Evolutionary conservation across 2,329 filamentous ascomycete species (phyloP), one percentile per base, ranked within the genome.

Genomic region (Xylaria sp.): DNA sequence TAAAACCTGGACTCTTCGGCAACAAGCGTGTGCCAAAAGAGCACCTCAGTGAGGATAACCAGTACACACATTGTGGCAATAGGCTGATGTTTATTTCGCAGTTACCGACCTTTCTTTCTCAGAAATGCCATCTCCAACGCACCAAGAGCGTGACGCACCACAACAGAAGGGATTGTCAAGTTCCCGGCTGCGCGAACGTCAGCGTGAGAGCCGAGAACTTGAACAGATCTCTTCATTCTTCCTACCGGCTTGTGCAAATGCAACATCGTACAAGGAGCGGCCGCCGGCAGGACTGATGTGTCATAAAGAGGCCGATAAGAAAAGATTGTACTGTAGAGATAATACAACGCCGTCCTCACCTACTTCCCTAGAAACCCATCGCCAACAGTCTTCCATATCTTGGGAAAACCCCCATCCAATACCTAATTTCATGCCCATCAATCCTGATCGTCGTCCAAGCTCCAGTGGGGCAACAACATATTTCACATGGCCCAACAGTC

Each of bases 71-170:
- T 20, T 43, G 20, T 52, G 18, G 25, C n/a, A 58, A n/a, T 43
- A 34, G n/a, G 28, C 53, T 68, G 55, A 67, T 39, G 28, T 36
- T 18, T 57, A 12, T 13, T 39, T 23, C 13, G 46, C 66, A 87
- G 87, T 87, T 32, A 77, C 82, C 4, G 85, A 88, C 67, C 79
- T 89, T 20, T 79, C 80, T 1, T 88, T 87, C 69, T 85, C 85
- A 30, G 80, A 84, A 59, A 85, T 87, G 81, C 74, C 79, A 9
- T 84, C 86, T 68, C 76, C 84, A 25, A 78, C 77, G 56, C 69
- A 76, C 3, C 66, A 73, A 59, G 75, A 67, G 28, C 65, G 68
- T 39, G 66, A 65, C 36, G 62, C 71, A 20, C 23, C 61, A 12
- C 68, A 70, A 57, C 68, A 74, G 45, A 76, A 76, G 48, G 59